These are phyloP conservation scores for Termitomyces sp. DNA, from an alignment of 768 basidiomycete species.

Conservation along the genomic window DNA sequence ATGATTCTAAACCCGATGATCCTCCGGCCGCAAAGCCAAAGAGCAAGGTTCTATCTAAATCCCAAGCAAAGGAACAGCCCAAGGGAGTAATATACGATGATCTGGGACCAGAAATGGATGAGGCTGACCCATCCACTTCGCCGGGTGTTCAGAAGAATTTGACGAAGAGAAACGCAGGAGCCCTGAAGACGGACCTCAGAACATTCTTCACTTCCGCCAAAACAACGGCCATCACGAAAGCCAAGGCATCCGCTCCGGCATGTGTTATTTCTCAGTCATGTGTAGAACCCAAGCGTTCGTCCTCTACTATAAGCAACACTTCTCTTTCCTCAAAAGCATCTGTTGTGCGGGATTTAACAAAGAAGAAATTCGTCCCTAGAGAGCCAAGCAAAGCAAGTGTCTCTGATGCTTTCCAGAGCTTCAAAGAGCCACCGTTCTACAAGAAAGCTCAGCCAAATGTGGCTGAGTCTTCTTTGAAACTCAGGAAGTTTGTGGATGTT, in stretches of 20 bases:
- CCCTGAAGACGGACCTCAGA: conserved; percentile 1
- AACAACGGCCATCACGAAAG: not conserved
- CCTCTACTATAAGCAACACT: too few relatives aligned
- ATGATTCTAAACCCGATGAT: not conserved
- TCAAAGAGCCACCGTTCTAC: not conserved
- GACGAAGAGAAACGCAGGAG: conserved; percentile 12
- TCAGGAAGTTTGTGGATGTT: not conserved
- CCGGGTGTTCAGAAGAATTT: conserved; percentile 14
- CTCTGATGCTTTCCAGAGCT: not conserved
- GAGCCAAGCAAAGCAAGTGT: not conserved
- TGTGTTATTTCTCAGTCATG: conserved; percentile 1
- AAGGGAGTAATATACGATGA: not conserved
- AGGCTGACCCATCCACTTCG: not conserved
- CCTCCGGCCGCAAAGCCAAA: conserved; percentile 3
- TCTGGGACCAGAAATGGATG: not conserved
- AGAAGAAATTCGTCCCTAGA: not conserved
- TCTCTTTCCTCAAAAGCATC: not conserved
- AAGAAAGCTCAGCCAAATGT: not conserved
- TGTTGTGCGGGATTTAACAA: conserved; percentile 5
- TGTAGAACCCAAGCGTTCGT: too few relatives aligned
- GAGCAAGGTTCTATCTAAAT: conserved; percentile 1
- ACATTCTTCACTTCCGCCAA: conserved; percentile 7
- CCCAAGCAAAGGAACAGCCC: not conserved
- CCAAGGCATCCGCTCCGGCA: not conserved
- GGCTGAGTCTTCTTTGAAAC: not conserved